phyloP scores from a whole-genome alignment of 768 basidiomycete genomes.

The Pulveroboletus sp. region DNA sequence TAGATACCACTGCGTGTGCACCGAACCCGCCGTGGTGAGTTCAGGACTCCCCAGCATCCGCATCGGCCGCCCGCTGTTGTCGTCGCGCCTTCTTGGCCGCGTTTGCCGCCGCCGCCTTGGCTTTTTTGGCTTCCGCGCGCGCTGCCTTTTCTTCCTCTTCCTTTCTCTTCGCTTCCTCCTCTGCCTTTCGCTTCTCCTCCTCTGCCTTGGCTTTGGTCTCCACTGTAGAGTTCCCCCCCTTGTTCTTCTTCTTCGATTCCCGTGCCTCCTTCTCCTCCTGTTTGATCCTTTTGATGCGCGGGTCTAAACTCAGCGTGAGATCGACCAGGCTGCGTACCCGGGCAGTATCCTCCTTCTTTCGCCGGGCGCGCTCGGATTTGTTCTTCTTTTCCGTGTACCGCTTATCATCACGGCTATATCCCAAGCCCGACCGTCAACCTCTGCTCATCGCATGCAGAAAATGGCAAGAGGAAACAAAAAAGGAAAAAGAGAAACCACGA shows the following conservation, averaged over 20 bases:
- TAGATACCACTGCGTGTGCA: too few species aligned
- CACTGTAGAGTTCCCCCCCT: slow-evolving; percentile 38
- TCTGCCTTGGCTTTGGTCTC: slow-evolving; percentile 51
- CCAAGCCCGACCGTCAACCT: slow-evolving; percentile 10
- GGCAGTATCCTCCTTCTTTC: slow-evolving; percentile 97
- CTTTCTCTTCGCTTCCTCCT: slow-evolving; percentile 68
- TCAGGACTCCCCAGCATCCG: too few species aligned
- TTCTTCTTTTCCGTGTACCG: slow-evolving; percentile 99
- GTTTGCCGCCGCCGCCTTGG: slow-evolving; percentile 80
- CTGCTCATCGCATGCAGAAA: neutral
- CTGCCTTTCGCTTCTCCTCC: slow-evolving; percentile 58
- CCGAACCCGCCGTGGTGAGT: too few species aligned
- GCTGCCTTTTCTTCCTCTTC: slow-evolving; percentile 80
- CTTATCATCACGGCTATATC: slow-evolving; percentile 88
- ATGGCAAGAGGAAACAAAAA: neutral
- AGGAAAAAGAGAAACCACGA: slow-evolving; percentile 7
- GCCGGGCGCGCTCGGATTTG: slow-evolving; percentile 90
- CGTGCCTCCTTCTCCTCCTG: slow-evolving; percentile 93
- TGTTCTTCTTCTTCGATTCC: slow-evolving; percentile 81
- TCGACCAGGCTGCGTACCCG: slow-evolving; percentile 87
- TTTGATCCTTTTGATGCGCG: slow-evolving; percentile 96
- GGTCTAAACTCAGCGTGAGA: slow-evolving; percentile 76
- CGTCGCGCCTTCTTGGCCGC: slow-evolving; percentile 88
- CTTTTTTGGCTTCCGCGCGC: slow-evolving; percentile 77
- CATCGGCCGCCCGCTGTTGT: slow-evolving; percentile 52